Percentiles rank a stretch among this genome's conserved stretches.
Conservation (phyloP, 371 early-diverging fungal species). For the Mucor racemosus region DNA sequence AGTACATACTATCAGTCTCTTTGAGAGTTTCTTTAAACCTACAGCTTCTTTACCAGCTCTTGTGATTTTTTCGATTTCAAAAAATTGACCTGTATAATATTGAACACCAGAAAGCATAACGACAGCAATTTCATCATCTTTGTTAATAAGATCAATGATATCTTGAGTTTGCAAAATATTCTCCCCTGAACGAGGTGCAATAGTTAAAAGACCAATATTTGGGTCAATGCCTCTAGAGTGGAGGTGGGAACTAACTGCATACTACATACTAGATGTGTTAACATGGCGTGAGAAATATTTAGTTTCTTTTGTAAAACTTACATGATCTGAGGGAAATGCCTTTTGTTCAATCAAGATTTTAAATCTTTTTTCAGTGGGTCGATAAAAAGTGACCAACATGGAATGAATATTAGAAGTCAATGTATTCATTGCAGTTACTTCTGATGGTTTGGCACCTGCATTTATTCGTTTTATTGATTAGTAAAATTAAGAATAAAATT, state of each 20-base stretch:
- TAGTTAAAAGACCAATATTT: conserved; percentile 67
- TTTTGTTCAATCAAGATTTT: conserved; percentile 93
- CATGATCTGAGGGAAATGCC: conserved; percentile 95
- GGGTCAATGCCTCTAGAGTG: conserved; percentile 83
- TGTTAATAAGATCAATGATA: conserved; percentile 75
- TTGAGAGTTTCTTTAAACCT: conserved; percentile 3
- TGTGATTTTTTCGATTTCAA: conserved; percentile 88
- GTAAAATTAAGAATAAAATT: not conserved
- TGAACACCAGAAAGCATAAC: conserved; percentile 93
- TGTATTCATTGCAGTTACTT: conserved; percentile 92
- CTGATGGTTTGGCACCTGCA: conserved; percentile 76
- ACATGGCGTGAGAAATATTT: conserved; percentile 35
- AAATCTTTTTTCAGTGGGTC: conserved; percentile 74
- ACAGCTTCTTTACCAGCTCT: conserved; percentile 81
- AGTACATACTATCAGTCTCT: not conserved
- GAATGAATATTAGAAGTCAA: conserved; percentile 93
- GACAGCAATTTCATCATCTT: conserved; percentile 81
- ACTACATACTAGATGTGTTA: conserved; percentile 45
- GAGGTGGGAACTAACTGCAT: conserved; percentile 89
- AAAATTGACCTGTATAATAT: conserved; percentile 95
- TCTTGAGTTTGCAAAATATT: conserved; percentile 75
- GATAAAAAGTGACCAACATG: conserved; percentile 91
- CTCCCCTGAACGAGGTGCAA: conserved; percentile 81
- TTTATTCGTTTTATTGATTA: not conserved
- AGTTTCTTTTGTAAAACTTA: conserved; percentile 55